Evolutionary conservation across 148 eudicot species (phyloP), one percentile per base, ranked within the genome.

Genomic region (Pharnaceum exiguum): DNA sequence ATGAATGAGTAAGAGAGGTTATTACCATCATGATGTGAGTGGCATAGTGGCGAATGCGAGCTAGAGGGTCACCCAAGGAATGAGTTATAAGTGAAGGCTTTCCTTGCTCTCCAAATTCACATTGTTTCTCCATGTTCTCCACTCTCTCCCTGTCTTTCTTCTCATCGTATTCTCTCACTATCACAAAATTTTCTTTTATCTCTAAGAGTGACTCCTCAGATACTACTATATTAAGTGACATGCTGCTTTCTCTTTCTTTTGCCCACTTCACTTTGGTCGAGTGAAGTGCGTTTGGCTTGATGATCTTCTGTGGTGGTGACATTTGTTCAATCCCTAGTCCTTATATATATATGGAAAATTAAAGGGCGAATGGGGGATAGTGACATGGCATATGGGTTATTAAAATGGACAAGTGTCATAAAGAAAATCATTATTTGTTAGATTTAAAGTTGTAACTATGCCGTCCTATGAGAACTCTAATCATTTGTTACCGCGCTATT

Each of bases 1-100:
- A 31, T 39, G 47, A 23, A 27, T 10, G 19, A 26, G 0, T 3
- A 36, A 5, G 11, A 46, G 2, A 21, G 60, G 18, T 37, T 10
- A 59, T 44, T 79, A 89, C 96, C 82, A 89, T 76, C 96, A 89
- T 89, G 49, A 82, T 42, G 21, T 74, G 77, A 6, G 42, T 21
- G 1, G 76, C 54, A 50, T 72, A 79, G 46, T 74, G 71, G 27
- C 89, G 86, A 5, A 89, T 70, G 5, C 96, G 71, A 22, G 77
- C 69, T 51, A 80, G 54, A 32, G 96, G 96, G 51, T 89, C 96
- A 30, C 89, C 93, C 75, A 85, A 38, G 51, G 73, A 79, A 59
- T 85, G 84, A 46, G 96, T 89, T 33, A 80, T 69, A n/a, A 89
- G 75, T 0, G 78, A 56, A 60, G 83, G 77, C 51, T 80, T 70